Evolutionary conservation across 352 stramenopile genomes (phyloP), one percentile per base, ranked within the genome.

Genomic region (Phytophthora sojae): DNA sequence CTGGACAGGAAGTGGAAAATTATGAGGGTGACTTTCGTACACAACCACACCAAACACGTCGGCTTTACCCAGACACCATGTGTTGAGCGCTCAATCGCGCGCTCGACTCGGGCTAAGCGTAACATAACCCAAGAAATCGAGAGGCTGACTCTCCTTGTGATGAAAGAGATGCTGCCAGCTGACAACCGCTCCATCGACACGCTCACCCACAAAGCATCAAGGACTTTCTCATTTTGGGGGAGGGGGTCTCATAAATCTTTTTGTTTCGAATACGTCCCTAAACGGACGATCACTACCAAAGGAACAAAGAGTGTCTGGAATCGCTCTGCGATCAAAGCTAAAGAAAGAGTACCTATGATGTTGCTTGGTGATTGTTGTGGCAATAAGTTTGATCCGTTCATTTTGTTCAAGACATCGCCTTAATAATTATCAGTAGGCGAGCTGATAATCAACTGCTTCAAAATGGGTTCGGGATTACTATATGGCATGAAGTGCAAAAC

Each of bases 301-400:
- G 68, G 71, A 2, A 29, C 30, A 0, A 64, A 73, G 6, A 80
- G 69, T 0, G 66, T 85, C 2, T 85, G 71, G 73, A 37, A 81
- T 35, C 19, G 52, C 0, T 70, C 39, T 21, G 50, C 53, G 4
- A 71, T 44, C 2, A 76, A 73, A 30, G 58, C 21, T 0, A 85
- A 85, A 30, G 68, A 83, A 6, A 50, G 68, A 0, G 25, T 71
- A 2, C 80, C 65, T 2, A 58, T 39, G 4, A 82, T 81, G 71
- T 51, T 81, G 1, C 47, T 76, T 4, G 75, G 45, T 1, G 59
- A 65, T 29, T 79, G 57, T 3, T 53, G 63, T 12, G 59, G 69
- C 6, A 66, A 55, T n/a, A 85, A 80, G 39, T 66, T 68, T 19
- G 49, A 68, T 3, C 56, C 67, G 0, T 80, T 75, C 49, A 25